Evolutionary conservation across 768 basidiomycete species (phyloP), one percentile per base, ranked within the genome.

Genomic region (Imleria badia): DNA sequence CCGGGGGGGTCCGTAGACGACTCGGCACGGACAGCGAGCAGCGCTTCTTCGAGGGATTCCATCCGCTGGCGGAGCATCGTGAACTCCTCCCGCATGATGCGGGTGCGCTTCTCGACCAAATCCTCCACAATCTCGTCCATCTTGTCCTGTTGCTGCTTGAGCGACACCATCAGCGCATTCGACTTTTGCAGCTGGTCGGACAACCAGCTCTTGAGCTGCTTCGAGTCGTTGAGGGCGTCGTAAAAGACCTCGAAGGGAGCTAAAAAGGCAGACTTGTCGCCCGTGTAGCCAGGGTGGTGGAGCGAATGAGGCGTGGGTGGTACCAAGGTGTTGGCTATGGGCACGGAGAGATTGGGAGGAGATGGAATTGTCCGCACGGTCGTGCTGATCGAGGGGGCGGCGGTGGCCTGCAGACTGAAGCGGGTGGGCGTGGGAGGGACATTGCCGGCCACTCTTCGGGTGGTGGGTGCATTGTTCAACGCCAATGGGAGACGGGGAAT

Each of bases 221-320:
- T 85, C 15, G 87, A 84, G 67, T 92, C 92, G 51, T 85, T 80
- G 31, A 94, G 81, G 4, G 90, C 86, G 55, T 94, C 91, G 66
- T 92, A 94, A 70, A 94, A 94, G 48, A 79, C 70, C 63, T 87
- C 89, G 60, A 94, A 94, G 3, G 89, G 91, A 0, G 86, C 83
- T 45, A 94, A 73, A 69, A 94, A 94, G 19, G 89, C 85, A 1
- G 81, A 75, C 66, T 87, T 90, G 64, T 87, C 86, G 22, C 81
- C 80, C 11, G 80, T 64, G 63, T 82, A 84, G 13, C 78, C 79
- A 2, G 84, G 81, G 38, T 80, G 81, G 15, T 84, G 83, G 19
- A 89, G 75, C 12, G 80, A 75, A n/a, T 80, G 80, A 4, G 87
- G 86, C 1, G 89, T 88, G 4, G 84, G 83, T 3, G 89, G 88